Base-by-base conservation (phyloP, 805 yeast species). In the Middelhovenomyces tepae region DNA sequence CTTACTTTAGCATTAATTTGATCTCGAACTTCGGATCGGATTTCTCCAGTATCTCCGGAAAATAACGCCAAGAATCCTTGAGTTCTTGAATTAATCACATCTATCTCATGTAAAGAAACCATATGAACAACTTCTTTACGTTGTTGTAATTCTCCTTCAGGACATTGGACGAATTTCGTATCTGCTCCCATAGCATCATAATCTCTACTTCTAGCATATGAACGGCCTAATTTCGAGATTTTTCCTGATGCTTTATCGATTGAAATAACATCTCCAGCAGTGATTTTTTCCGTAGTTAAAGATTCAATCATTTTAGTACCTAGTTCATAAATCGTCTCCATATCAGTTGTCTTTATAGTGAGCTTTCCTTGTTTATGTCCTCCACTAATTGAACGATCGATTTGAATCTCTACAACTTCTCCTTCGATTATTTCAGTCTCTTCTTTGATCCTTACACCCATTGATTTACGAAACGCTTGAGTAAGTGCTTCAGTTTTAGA, bases 121-220 rank as follows among this genome's bases (percentile, higher is more conserved):
- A 95, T 93, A 61, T 91, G 99, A 22, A 87, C 95, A 22, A 86
- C 94, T 53, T 86, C 93, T 54, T 84, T 85, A 51, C 96, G 77
- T 54, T 84, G 83, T 64, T 91, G 98, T 53, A 91, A 73, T 65
- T 91, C 99, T 37, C 99, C 99, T 57, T 91, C 96, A 24, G 99
- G 99, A 56, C 95, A 81, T 60, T 91, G 96, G 38, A 91, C 95
- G 57, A 91, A 91, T 60, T 86, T 87, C 31, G 95, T 87, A 44
- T 93, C 97, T 34, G 96, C 95, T 14, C 95, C 94, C 94, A 86
- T 85, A 28, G 97, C 95, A 62, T 91, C 99, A 59, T 91, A 91
- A 60, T 91, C 98, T 49, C 98, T 73, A 4, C 96, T 93, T 48
- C 96, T 75, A 4, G 97, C 78, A 60, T 85, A 93, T 0, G 96